These are phyloP conservation scores for Lactifluus echinatus DNA, from an alignment of 768 basidiomycete species.

Conservation along the genomic window DNA sequence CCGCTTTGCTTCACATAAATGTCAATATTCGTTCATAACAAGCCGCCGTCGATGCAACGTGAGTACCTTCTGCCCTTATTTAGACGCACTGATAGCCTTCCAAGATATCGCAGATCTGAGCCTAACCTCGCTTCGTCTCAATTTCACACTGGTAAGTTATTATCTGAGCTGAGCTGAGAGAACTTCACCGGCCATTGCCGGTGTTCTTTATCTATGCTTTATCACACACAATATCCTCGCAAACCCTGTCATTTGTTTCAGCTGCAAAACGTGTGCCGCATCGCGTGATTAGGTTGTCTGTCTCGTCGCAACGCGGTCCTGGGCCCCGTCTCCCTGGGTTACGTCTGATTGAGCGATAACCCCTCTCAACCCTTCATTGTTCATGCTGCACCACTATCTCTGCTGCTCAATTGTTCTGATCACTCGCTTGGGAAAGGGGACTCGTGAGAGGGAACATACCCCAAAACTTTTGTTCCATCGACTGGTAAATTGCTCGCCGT, in stretches of 20 bases:
- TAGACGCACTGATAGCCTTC: not conserved
- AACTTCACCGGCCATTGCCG: not conserved
- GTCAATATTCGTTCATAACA: not conserved
- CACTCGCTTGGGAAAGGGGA: not conserved
- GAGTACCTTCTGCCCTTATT: not conserved
- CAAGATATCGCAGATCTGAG: not conserved
- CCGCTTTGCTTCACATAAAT: not conserved
- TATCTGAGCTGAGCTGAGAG: not conserved
- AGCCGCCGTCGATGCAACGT: not conserved
- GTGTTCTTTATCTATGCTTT: not conserved
- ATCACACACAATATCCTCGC: not conserved
- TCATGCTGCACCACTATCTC: too few species aligned
- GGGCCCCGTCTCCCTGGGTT: not conserved
- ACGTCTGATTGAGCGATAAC: not conserved
- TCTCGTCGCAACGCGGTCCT: not conserved
- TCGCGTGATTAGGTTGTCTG: not conserved
- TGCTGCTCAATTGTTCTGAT: not conserved
- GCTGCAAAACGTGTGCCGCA: not conserved
- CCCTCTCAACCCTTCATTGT: too few species aligned
- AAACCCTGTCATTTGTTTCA: not conserved
- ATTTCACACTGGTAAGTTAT: not conserved
- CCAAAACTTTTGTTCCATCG: not conserved
- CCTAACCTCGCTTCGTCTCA: not conserved
- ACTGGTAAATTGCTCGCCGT: not conserved
- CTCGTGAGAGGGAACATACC: not conserved